These are phyloP conservation scores for Penicillium crystallinum DNA, from an alignment of 495 filamentous ascomycete species.

Conservation along the genomic window DNA sequence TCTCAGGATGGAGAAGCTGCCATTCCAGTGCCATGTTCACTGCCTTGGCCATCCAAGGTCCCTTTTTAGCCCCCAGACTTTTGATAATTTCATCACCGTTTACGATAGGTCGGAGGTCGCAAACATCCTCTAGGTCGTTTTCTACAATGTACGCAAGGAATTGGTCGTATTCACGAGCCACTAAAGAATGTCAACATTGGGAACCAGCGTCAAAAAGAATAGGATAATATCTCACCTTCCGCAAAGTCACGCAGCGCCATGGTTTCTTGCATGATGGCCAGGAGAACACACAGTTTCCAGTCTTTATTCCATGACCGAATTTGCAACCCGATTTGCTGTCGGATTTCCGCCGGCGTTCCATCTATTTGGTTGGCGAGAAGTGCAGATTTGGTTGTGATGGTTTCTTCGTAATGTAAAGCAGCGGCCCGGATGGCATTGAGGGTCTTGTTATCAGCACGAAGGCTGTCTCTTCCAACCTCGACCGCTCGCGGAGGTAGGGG, in stretches of 20 bases:
- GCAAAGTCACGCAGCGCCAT: constrained; percentile 34
- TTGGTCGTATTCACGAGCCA: constrained; percentile 39
- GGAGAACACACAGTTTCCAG: constrained; percentile 73
- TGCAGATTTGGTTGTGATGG: constrained; percentile 53
- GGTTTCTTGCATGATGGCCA: constrained; percentile 63
- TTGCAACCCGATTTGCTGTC: constrained; percentile 63
- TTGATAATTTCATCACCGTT: constrained; percentile 61
- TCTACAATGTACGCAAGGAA: constrained; percentile 43
- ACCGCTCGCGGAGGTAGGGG: constrained; percentile 48
- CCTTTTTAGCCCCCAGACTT: constrained; percentile 55
- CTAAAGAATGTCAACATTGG: constrained; percentile 16
- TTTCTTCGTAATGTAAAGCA: constrained; percentile 51
- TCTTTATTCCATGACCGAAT: constrained; percentile 71
- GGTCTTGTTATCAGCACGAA: constrained; percentile 72
- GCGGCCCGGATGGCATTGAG: constrained; percentile 60
- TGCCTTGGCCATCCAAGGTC: constrained; percentile 74
- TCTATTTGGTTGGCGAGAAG: constrained; percentile 19
- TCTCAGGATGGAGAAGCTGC: constrained; percentile 76
- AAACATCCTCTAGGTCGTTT: constrained; percentile 37
- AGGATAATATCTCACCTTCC: constrained; percentile 23
- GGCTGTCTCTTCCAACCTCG: constrained; percentile 64
- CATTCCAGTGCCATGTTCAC: constrained; percentile 69
- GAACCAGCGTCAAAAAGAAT: background rate
- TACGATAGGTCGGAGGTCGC: constrained; percentile 53
- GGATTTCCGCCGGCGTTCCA: constrained; percentile 34